Conservation (phyloP, 345 rosid species). For the Salix udensis region DNA sequence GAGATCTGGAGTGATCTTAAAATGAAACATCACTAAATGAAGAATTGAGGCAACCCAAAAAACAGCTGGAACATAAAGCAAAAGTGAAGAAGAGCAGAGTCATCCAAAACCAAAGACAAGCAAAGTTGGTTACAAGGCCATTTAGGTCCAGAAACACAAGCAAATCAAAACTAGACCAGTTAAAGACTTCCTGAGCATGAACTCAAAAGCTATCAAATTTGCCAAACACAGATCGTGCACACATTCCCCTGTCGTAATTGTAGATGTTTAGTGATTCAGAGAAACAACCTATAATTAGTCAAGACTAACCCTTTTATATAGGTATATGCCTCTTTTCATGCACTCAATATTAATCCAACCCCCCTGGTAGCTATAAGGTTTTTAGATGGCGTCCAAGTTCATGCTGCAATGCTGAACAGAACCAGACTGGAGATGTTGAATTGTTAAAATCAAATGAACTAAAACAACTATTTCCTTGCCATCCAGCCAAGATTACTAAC, state of each 20-base stretch:
- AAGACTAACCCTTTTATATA: background rate
- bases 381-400: background rate
- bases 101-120: background rate
- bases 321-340: background rate
- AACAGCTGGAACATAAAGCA: background rate
- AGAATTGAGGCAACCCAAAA: background rate
- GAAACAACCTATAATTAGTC: background rate
- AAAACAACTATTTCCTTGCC: background rate
- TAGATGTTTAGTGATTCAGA: background rate
- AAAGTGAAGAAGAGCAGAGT: background rate
- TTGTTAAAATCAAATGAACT: background rate
- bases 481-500: no score
- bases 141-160: background rate
- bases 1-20: background rate
- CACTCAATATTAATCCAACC: background rate
- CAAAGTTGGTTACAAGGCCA: background rate
- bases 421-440: background rate
- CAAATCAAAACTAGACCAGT: background rate
- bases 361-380: background rate
- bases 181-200: background rate
- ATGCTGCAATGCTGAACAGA: background rate
- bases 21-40: slow-evolving; percentile 1
- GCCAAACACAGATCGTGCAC: background rate
- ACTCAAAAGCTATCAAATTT: background rate
- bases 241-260: background rate